Evolutionary conservation across 371 early-diverging fungal genomes (phyloP).

Genomic region (Dipsacomyces acuminosporus): DNA sequence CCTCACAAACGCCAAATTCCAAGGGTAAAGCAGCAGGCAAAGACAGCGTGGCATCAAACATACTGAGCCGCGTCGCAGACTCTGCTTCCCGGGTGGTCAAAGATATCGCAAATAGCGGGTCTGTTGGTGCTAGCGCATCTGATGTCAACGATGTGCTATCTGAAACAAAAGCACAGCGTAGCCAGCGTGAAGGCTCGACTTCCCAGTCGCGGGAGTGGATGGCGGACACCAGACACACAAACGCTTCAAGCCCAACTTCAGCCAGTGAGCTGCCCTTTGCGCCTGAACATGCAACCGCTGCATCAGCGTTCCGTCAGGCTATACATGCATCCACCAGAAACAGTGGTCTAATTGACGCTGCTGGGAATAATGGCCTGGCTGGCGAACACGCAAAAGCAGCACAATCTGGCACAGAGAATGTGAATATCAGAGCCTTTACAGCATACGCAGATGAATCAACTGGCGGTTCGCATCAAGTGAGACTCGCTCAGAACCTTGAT

Average conservation of each 20-base stretch:
- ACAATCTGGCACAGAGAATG: too few species aligned
- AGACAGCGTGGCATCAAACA: background rate
- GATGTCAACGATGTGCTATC: conserved; percentile 11
- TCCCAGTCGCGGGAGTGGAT: conserved; percentile 15
- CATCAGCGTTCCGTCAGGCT: conserved; percentile 4
- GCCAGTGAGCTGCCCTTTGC: background rate
- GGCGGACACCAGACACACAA: conserved; percentile 8
- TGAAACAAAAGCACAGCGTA: conserved; percentile 16
- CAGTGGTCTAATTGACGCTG: too few species aligned
- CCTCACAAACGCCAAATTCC: too few species aligned
- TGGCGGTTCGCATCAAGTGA: conserved; percentile 28
- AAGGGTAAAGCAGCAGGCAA: too few species aligned
- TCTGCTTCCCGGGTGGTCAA: conserved; percentile 29
- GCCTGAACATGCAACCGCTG: conserved; percentile 6
- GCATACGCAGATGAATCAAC: too few species aligned
- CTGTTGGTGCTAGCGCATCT: conserved; percentile 4
- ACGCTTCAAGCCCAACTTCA: too few species aligned
- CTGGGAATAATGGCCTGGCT: too few species aligned
- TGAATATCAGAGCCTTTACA: too few species aligned
- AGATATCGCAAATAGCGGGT: conserved; percentile 5
- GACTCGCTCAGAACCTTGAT: conserved; percentile 32
- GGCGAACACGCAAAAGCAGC: too few species aligned
- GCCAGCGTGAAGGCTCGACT: conserved; percentile 3
- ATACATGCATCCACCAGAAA: too few species aligned
- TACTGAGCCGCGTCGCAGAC: conserved; percentile 20